Percentiles rank a stretch among this genome's conserved stretches.
These are phyloP conservation scores for Lolium multiflorum DNA, from an alignment of 176 grass and related monocot species.

Conservation along the genomic window DNA sequence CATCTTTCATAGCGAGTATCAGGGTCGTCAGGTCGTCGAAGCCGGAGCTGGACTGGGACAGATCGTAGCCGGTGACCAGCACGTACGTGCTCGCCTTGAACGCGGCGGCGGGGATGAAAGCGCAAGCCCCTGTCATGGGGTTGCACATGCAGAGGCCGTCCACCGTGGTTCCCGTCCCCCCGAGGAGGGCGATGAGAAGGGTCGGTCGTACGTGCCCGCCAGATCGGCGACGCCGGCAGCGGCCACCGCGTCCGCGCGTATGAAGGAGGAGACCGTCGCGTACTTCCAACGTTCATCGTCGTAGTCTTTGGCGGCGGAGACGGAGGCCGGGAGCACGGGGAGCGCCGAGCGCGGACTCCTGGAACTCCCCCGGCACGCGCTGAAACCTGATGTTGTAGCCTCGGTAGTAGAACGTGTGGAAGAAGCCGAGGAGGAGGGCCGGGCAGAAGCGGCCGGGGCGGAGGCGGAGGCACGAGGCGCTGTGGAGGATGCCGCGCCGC, in stretches of 20 bases:
- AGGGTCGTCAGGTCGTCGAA: not conserved
- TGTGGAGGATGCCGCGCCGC: conserved; percentile 1
- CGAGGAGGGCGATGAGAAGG: not conserved
- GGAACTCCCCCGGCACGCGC: not conserved
- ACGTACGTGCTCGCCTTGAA: not conserved
- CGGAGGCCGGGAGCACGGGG: not conserved
- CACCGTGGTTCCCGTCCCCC: not conserved
- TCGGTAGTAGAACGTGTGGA: too few relatives aligned
- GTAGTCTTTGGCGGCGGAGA: not conserved
- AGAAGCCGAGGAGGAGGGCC: not conserved
- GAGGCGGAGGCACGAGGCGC: not conserved
- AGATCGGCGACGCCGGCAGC: not conserved
- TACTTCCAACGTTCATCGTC: not conserved
- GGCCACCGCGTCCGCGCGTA: not conserved
- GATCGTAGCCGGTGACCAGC: conserved; percentile 15
- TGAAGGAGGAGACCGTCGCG: not conserved
- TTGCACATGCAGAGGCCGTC: not conserved
- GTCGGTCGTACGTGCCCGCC: not conserved
- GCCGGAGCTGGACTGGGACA: not conserved
- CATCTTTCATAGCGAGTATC: not conserved
- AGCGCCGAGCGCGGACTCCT: not conserved
- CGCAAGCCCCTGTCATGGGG: not conserved
- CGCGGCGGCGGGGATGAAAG: not conserved
- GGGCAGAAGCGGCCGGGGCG: too few relatives aligned
- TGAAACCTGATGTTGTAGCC: not conserved